Base-by-base conservation (phyloP, 768 basidiomycete species). In the Boletus pseudo-olivaceus region DNA sequence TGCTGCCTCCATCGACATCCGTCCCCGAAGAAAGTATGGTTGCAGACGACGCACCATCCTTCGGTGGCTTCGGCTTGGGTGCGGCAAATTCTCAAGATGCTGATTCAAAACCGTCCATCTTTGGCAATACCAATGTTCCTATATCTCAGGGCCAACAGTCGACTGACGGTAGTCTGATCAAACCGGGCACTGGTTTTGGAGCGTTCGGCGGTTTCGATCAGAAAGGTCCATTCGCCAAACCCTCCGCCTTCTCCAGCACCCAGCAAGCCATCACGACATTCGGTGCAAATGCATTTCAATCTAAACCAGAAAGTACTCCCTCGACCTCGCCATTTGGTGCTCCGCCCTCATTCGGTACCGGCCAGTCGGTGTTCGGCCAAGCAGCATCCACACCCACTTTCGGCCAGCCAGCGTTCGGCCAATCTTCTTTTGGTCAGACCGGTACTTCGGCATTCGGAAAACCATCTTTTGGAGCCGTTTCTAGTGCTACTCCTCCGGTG, bases 341-440 rank as follows among this genome's bases (percentile, higher is more conserved):
- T 47, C 2, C 57, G 10, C 54, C 71, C 23, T 59, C 64, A 2
- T 78, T 76, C n/a, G 46, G 60, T 46, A 35, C 46, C 2, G 72
- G 68, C 3, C 73, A 72, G 54, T 55, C 77, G 5, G 55, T 61
- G 11, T 76, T 76, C 47, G 65, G 68, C 15, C 68, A 73, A 52
- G 15, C 26, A 12, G 10, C 53, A 40, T 38, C 55, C 35, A 37
- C 60, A 26, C 55, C 70, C 35, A 53, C 59, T 7, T 78, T 77
- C 56, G 76, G 75, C 2, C 71, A 73, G 39, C 55, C 75, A 8
- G 57, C 71, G 4, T 79, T 80, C 55, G 74, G 75, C 2, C 70
- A 74, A 45, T 56, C 75, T 19, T 61, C 66, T 2, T 67, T 72
- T 41, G 64, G 64, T 39, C 62, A 57, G 35, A 45, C 45, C 11